A percentile compares a stretch with the other conserved stretches of the same genome.
Conservation (phyloP, 2,329 filamentous ascomycete genomes). For the Trichophyton benhamiae region DNA sequence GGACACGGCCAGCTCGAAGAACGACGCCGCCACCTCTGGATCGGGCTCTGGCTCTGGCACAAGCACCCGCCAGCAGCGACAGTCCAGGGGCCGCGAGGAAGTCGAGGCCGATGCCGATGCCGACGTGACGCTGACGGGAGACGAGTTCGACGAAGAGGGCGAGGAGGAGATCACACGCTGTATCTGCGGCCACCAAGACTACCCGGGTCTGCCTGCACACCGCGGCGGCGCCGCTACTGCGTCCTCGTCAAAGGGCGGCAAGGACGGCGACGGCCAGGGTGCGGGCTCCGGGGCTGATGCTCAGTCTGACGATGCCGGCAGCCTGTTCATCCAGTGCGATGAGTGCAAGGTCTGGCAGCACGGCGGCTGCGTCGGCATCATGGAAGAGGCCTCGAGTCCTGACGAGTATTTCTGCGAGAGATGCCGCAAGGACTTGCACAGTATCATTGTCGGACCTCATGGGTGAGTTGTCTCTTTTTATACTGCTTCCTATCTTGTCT, state of each 20-base stretch:
- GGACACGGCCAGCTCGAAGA: constrained; percentile 34
- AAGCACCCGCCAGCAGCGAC: constrained; percentile 56
- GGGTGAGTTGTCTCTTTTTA: constrained; percentile 51
- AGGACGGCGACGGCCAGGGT: constrained; percentile 34
- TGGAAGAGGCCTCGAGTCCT: constrained; percentile 82
- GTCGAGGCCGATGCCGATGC: constrained; percentile 43
- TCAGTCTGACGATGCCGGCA: constrained; percentile 73
- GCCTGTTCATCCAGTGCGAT: constrained; percentile 96
- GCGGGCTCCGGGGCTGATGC: constrained; percentile 39
- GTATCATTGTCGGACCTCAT: constrained; percentile 64
- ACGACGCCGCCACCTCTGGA: constrained; percentile 43
- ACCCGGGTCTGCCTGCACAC: constrained; percentile 62
- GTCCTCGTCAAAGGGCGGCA: constrained; percentile 32
- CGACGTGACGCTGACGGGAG: constrained; percentile 29
- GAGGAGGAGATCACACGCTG: constrained; percentile 94
- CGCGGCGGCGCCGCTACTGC: constrained; percentile 43
- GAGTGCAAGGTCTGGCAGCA: constrained; percentile 98
- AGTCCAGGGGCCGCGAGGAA: constrained; percentile 54
- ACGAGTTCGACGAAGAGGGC: constrained; percentile 44
- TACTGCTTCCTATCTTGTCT: neutral
- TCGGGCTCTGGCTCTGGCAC: neutral
- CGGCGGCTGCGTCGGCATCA: constrained; percentile 91
- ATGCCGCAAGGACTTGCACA: constrained; percentile 84
- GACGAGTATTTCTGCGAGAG: constrained; percentile 98
- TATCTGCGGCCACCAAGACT: constrained; percentile 88